Evolutionary conservation across 2,329 filamentous ascomycete genomes (phyloP).

Genomic region (Fusarium veterinarium): DNA sequence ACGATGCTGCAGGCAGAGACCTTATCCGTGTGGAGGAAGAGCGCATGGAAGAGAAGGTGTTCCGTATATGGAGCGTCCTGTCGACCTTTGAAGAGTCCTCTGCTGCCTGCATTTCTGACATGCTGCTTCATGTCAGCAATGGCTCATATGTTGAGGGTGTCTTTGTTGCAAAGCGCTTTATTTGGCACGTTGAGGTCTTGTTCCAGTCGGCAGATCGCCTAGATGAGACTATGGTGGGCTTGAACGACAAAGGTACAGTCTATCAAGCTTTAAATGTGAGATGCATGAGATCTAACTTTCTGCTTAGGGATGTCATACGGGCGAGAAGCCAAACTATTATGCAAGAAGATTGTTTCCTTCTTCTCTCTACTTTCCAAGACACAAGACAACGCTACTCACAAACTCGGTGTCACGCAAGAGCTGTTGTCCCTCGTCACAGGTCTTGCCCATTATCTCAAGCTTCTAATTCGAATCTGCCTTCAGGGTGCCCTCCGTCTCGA

Average conservation of each 20-base stretch:
- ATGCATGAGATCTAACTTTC: constrained; percentile 23
- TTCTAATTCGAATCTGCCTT: constrained; percentile 95
- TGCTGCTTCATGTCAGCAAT: constrained; percentile 98
- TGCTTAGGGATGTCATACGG: constrained; percentile 83
- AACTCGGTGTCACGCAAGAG: constrained; percentile 96
- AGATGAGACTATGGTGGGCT: constrained; percentile 75
- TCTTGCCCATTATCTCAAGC: constrained; percentile 95
- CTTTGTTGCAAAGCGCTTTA: constrained; percentile 94
- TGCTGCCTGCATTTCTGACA: constrained; percentile 97
- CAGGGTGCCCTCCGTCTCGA: constrained; percentile 94
- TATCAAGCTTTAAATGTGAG: background rate
- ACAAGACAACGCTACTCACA: constrained; percentile 88
- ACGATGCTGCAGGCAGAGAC: constrained; percentile 73
- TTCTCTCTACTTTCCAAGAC: constrained; percentile 95
- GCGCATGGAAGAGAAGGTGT: constrained; percentile 96
- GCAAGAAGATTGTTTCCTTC: constrained; percentile 99
- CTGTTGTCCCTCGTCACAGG: constrained; percentile 97
- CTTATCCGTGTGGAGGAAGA: constrained; percentile 88
- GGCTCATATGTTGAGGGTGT: constrained; percentile 96
- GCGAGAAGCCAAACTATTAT: constrained; percentile 97
- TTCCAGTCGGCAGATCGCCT: constrained; percentile 90
- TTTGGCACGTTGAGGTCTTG: constrained; percentile 92
- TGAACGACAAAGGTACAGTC: constrained; percentile 78
- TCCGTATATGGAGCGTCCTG: constrained; percentile 96
- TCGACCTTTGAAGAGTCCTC: constrained; percentile 98